A percentile compares a stretch with the other conserved stretches of the same genome.
Conservation (phyloP, 2,329 filamentous ascomycete genomes). For the Colletotrichum sp. region DNA sequence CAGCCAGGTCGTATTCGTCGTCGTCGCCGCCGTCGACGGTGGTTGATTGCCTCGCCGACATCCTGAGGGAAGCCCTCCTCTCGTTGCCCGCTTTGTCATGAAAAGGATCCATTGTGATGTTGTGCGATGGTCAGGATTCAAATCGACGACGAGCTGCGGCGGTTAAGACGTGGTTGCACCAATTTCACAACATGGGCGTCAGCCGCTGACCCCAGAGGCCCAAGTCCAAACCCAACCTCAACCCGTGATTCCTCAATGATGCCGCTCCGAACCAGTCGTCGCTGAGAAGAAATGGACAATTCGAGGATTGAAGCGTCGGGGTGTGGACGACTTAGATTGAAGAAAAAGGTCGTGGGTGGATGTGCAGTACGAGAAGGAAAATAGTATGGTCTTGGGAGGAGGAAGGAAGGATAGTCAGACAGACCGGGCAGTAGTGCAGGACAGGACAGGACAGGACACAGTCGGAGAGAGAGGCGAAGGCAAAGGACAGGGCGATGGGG, state of each 20-base stretch:
- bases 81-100: slow-evolving; percentile 44
- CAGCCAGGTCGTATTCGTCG: slow-evolving; percentile 53
- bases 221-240: slow-evolving; percentile 6
- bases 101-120: slow-evolving; percentile 44
- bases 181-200: slow-evolving; percentile 18
- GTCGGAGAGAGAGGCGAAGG: neutral
- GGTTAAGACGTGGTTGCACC: neutral
- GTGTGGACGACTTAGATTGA: neutral
- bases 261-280: slow-evolving; percentile 4
- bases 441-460: neutral
- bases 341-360: neutral
- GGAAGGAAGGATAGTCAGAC: neutral
- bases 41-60: slow-evolving; percentile 44
- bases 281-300: neutral
- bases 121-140: neutral
- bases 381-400: neutral
- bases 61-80: slow-evolving; percentile 47
- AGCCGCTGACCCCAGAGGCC: slow-evolving; percentile 13
- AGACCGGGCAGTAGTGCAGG: neutral
- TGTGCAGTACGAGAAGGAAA: neutral
- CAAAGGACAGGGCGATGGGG: neutral
- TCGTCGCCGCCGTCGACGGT: slow-evolving; percentile 36
- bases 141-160: slow-evolving; percentile 5
- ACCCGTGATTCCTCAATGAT: neutral
- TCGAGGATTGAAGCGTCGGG: neutral